Evolutionary conservation across 805 yeast genomes (phyloP).

Genomic region (Monosporozyma unispora): DNA sequence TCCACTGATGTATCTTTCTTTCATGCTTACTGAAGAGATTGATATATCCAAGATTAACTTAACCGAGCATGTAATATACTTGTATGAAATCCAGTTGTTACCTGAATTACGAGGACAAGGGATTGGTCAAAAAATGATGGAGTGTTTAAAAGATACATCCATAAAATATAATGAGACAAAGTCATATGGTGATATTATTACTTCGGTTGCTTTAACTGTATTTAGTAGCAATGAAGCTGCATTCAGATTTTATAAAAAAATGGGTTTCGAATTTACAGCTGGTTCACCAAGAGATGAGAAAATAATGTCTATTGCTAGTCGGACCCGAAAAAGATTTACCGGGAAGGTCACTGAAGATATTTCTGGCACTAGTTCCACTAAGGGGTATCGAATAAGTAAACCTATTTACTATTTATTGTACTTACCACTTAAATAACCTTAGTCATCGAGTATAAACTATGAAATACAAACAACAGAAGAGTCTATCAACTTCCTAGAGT

Average conservation of each 20-base stretch:
- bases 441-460: no score
- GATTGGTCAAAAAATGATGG: conserved; percentile 11
- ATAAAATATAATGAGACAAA: not conserved
- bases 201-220: conserved; percentile 21
- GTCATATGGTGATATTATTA: not conserved
- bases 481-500: not conserved
- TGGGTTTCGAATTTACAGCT: conserved; percentile 16
- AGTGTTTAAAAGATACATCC: not conserved
- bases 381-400: not conserved
- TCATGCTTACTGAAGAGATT: conserved; percentile 22
- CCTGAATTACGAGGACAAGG: conserved; percentile 11
- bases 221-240: conserved; percentile 22
- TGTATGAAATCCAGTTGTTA: conserved; percentile 26
- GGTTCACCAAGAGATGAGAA: conserved; percentile 17
- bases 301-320: not conserved
- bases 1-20: conserved; percentile 16
- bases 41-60: conserved; percentile 7
- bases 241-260: conserved; percentile 14
- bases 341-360: not conserved
- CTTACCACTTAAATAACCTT: not conserved
- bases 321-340: not conserved
- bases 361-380: not conserved
- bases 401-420: conserved; percentile 4
- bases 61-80: conserved; percentile 17
- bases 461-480: no score